phyloP scores from a whole-genome alignment of 257 asterid species.

The Linaria vulgaris region DNA sequence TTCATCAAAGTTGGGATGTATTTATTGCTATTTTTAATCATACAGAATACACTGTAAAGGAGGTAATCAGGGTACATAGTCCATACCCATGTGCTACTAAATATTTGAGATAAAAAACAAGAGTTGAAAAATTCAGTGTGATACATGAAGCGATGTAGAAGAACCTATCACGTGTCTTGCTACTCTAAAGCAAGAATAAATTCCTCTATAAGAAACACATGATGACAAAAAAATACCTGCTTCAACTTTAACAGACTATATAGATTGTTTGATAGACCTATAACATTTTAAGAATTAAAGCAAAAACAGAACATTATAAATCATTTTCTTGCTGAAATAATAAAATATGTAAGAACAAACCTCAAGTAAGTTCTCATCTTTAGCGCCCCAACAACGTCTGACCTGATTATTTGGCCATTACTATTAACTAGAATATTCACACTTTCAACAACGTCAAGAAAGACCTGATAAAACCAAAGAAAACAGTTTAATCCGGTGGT shows the following conservation, averaged over 20 bases:
- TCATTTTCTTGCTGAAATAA: conserved; percentile 3
- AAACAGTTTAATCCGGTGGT: conserved; percentile 20
- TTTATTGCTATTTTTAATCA: background rate
- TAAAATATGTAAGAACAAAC: conserved; percentile 42
- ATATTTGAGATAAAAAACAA: no score
- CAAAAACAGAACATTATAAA: background rate
- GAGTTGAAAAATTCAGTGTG: no score
- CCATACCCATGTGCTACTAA: no score
- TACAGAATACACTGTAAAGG: background rate
- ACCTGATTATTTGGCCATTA: conserved; percentile 94
- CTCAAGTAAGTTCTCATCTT: conserved; percentile 98
- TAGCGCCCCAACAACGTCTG: conserved; percentile 97
- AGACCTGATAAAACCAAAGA: conserved; percentile 64
- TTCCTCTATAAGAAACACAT: no score
- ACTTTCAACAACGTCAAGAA: conserved; percentile 99
- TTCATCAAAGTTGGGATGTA: conserved; percentile 1
- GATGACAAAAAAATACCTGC: background rate
- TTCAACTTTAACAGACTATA: no score
- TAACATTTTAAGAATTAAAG: background rate
- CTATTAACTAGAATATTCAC: conserved; percentile 98
- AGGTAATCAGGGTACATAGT: no score
- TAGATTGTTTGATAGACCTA: background rate
- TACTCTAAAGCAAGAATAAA: no score
- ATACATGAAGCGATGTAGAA: no score
- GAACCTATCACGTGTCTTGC: no score